Conservation (phyloP, 1,284 basidiomycete species). For the Cerrena zonata region DNA sequence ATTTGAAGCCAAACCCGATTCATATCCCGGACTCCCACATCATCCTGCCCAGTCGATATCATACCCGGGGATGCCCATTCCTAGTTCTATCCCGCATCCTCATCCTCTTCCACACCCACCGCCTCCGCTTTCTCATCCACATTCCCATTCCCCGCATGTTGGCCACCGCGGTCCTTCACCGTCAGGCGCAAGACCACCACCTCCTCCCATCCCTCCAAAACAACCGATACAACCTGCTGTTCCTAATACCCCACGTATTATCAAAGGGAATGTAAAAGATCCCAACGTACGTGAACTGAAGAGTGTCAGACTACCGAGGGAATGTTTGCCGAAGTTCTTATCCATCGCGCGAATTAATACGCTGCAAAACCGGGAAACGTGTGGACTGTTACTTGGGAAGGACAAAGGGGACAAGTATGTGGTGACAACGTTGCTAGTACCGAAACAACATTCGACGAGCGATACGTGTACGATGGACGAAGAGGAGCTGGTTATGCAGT, state of each 20-base stretch:
- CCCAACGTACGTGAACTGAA: conserved; percentile 39
- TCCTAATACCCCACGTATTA: conserved; percentile 18
- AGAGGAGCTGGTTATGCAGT: conserved; percentile 79
- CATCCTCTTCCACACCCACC: conserved; percentile 11
- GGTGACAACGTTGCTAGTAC: conserved; percentile 75
- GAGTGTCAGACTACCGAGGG: conserved; percentile 60
- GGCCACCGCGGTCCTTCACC: conserved; percentile 20
- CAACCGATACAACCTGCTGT: conserved; percentile 12
- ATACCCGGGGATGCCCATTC: conserved; percentile 16
- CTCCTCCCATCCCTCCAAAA: conserved; percentile 15
- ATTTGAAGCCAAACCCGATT: conserved; percentile 21
- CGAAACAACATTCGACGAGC: conserved; percentile 76
- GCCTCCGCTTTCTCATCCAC: conserved; percentile 12
- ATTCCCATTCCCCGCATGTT: conserved; percentile 13
- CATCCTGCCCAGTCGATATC: conserved; percentile 12
- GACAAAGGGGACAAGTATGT: conserved; percentile 53
- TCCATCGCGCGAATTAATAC: conserved; percentile 63
- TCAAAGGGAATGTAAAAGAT: conserved; percentile 26
- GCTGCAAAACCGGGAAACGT: conserved; percentile 55
- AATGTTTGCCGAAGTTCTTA: conserved; percentile 67
- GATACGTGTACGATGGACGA: conserved; percentile 86
- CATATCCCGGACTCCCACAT: conserved; percentile 21
- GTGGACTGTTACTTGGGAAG: conserved; percentile 58
- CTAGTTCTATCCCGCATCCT: conserved; percentile 13
- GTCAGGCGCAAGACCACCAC: conserved; percentile 15